These are phyloP conservation scores for Entomortierella chlamydospora DNA, from an alignment of 192 early-diverging fungal species.

Conservation along the genomic window DNA sequence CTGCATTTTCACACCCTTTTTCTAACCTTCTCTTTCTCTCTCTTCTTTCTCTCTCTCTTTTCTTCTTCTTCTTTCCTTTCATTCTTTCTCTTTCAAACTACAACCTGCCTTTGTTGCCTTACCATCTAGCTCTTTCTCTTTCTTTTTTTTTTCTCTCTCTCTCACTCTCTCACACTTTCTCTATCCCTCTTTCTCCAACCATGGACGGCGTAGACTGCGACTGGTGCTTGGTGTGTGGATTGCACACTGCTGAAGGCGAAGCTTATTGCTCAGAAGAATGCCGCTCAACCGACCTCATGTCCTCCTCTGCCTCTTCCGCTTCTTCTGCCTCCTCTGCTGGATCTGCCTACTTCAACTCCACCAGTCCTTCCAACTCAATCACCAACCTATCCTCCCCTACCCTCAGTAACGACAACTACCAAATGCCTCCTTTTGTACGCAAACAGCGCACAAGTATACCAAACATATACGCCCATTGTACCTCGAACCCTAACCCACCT, in stretches of 20 bases:
- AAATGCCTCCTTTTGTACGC: conserved; percentile 48
- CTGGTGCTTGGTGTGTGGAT: conserved; percentile 49
- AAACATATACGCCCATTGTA: conserved; percentile 49
- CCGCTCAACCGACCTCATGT: conserved; percentile 49
- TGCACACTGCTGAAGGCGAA: conserved; percentile 39
- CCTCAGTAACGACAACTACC: conserved; percentile 26
- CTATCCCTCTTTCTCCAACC: not conserved
- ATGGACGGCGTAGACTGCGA: conserved; percentile 56
- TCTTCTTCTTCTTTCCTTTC: not conserved
- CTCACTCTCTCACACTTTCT: not conserved
- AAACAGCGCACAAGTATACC: conserved; percentile 51
- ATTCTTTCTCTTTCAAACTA: not conserved
- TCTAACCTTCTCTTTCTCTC: not conserved
- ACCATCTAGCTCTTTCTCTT: not conserved
- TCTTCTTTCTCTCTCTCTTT: conserved; percentile 1
- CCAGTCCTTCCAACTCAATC: conserved; percentile 2
- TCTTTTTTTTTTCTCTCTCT: not conserved
- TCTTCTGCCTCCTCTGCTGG: conserved; percentile 22
- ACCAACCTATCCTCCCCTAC: conserved; percentile 6
- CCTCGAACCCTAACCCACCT: conserved; percentile 48
- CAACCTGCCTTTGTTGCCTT: too few relatives aligned
- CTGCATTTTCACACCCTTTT: not conserved
- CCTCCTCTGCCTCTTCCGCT: conserved; percentile 45
- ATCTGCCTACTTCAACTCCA: conserved; percentile 24
- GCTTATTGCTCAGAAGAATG: conserved; percentile 53